Base-by-base conservation (phyloP, 768 basidiomycete genomes). In the Panaeolus papilionaceus region DNA sequence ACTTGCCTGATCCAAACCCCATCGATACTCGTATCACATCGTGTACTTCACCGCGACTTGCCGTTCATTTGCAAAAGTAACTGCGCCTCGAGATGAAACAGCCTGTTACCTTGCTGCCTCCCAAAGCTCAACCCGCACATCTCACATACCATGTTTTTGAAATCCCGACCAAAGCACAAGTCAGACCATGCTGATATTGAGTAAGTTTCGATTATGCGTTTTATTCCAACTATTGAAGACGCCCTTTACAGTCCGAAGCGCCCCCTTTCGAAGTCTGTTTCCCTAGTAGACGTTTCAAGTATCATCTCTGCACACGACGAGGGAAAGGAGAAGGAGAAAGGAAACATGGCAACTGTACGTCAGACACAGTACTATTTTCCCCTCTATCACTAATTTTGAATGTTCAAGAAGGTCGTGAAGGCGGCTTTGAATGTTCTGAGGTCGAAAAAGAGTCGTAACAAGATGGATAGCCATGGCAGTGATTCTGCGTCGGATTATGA, bases 361-460 rank as follows among this genome's bases (percentile, higher is more conserved):
- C 28, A 37, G 3, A 16, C 28, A 16, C 1, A 16, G 16, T 12
- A 3, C 14, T 14, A 44, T 6, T 16, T 6, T 44, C 16, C 16
- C 16, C 4, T 6, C 11, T 44, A 1, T 16, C 14, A 6, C 42
- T 44, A 12, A 44, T 6, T 18, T 18, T 44, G 16, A 6, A 6
- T 16, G 3, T 44, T 23, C 33, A 58, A 58, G 54, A 58, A 58
- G 54, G 54, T 37, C 14, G 12, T 58, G 26, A 58, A 58, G 28
- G 54, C 54, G 14, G 54, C 54, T 4, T 33, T 58, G 6, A 28
- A 33, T 58, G 54, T 33, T 16, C 16, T 58, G 33, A 58, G 33
- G 28, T 12, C 54, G 54, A 58, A 58, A n/a, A 58, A 58, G n/a
- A 58, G 54, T 37, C 54, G 54, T 23, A 58, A 58, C 14, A 58